These are phyloP conservation scores for Mycena leptocephala DNA, from an alignment of 768 basidiomycete species.

Conservation along the genomic window DNA sequence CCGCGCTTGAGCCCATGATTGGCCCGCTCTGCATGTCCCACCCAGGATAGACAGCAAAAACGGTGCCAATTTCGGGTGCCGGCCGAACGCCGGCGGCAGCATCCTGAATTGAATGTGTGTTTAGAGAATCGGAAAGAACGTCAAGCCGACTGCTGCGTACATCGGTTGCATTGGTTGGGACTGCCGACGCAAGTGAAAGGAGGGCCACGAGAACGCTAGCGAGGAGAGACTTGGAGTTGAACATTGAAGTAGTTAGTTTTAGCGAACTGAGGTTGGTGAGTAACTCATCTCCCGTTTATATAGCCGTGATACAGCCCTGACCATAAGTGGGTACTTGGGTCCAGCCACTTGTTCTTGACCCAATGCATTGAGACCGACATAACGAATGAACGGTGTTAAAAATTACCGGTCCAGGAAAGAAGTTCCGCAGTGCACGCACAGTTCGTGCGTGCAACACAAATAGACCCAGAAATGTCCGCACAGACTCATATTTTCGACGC, in stretches of 20 bases:
- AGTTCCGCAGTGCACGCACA: too few relatives aligned
- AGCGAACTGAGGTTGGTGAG: neutral
- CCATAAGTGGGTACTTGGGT: too few relatives aligned
- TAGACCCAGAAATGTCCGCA: too few relatives aligned
- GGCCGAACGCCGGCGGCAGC: neutral
- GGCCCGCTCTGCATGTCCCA: conserved; percentile 1
- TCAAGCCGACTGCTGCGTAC: neutral
- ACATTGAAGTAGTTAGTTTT: neutral
- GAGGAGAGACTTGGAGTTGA: conserved; percentile 16
- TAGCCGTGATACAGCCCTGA: neutral
- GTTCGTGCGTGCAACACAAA: too few relatives aligned
- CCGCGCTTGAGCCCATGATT: neutral
- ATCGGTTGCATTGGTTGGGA: neutral
- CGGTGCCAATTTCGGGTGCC: neutral
- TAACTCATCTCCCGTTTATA: neutral
- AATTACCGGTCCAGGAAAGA: too few relatives aligned
- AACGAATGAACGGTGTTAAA: too few relatives aligned
- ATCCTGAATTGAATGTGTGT: neutral
- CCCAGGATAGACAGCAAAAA: conserved; percentile 8
- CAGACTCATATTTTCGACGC: too few relatives aligned
- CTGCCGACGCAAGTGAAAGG: neutral
- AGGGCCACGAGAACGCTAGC: neutral
- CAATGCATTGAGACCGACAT: too few relatives aligned
- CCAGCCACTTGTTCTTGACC: too few relatives aligned
- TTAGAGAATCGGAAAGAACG: neutral